Percentiles rank a stretch among this genome's conserved stretches.
phyloP scores from a whole-genome alignment of 225 moss, liverwort and hornwort species.

The Polytrichum commune region DNA sequence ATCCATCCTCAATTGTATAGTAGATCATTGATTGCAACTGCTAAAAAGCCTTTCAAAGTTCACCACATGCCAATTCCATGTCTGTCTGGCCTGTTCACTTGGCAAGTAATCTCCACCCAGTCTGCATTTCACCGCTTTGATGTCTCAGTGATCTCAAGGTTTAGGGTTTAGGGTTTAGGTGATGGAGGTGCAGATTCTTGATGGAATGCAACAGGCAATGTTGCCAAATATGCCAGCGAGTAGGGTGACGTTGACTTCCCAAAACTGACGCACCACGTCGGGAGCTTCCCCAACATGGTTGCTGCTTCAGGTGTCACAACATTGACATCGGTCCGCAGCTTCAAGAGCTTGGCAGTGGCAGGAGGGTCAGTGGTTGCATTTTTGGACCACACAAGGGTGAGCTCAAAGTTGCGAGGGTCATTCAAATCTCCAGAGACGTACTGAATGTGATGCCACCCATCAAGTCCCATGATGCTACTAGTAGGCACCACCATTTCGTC shows the following conservation, averaged over 20 bases:
- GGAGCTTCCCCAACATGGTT: constrained; percentile 53
- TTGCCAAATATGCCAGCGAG: constrained; percentile 66
- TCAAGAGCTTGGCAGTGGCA: constrained; percentile 45
- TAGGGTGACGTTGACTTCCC: constrained; percentile 91
- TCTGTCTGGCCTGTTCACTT: too few species aligned
- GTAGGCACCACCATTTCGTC: constrained; percentile 43
- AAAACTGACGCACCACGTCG: constrained; percentile 75
- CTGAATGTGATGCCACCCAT: constrained; percentile 80
- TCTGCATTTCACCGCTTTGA: too few species aligned
- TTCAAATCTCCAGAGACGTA: constrained; percentile 32
- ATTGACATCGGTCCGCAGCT: constrained; percentile 77
- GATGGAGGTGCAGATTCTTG: constrained; percentile 7
- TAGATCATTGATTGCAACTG: too few species aligned
- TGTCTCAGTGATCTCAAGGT: too few species aligned
- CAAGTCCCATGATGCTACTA: constrained; percentile 36
- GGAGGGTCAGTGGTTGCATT: constrained; percentile 10
- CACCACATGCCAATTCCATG: too few species aligned
- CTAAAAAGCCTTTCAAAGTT: too few species aligned
- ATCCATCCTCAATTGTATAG: too few species aligned
- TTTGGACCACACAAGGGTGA: constrained; percentile 65
- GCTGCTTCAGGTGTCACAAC: constrained; percentile 48
- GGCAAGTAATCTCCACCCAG: too few species aligned
- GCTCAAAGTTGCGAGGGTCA: constrained; percentile 46
- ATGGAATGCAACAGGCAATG: constrained; percentile 27
- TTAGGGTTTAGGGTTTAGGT: too few species aligned